phyloP scores from a whole-genome alignment of 139 green algal species.

The Ettlia oleoabundans region DNA sequence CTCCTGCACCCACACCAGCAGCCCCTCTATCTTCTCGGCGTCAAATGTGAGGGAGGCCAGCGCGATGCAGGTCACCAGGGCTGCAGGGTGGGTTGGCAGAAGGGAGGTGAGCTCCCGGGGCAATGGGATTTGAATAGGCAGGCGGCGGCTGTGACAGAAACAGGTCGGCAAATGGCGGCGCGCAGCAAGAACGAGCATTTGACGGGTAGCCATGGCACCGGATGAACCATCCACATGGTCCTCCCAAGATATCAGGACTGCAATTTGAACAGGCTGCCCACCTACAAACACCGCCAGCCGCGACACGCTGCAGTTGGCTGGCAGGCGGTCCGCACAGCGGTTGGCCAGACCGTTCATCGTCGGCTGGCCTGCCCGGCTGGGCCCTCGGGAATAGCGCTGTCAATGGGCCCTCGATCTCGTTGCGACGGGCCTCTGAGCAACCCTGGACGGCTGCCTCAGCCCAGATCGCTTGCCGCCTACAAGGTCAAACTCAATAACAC shows the following conservation, averaged over 20 bases:
- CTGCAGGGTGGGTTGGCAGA: background rate
- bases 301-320: slow-evolving; percentile 6
- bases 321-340: background rate
- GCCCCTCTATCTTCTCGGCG: slow-evolving; percentile 29
- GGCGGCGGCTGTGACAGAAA: too few relatives aligned
- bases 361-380: background rate
- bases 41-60: slow-evolving; percentile 39
- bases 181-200: too few relatives aligned
- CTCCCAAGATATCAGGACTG: too few relatives aligned
- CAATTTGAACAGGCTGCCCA: too few relatives aligned
- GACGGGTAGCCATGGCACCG: too few relatives aligned
- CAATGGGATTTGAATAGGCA: background rate
- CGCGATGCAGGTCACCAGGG: slow-evolving; percentile 29
- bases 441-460: too few relatives aligned
- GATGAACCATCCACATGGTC: too few relatives aligned
- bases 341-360: background rate
- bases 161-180: too few relatives aligned
- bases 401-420: too few relatives aligned
- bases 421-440: too few relatives aligned
- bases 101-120: background rate
- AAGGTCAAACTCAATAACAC: too few relatives aligned
- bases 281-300: background rate
- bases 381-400: background rate
- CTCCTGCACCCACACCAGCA: slow-evolving; percentile 50
- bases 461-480: too few relatives aligned